Percentiles rank a stretch among this genome's conserved stretches.
phyloP scores from a whole-genome alignment of 495 filamentous ascomycete genomes.

The Aspergillus nanangensis region DNA sequence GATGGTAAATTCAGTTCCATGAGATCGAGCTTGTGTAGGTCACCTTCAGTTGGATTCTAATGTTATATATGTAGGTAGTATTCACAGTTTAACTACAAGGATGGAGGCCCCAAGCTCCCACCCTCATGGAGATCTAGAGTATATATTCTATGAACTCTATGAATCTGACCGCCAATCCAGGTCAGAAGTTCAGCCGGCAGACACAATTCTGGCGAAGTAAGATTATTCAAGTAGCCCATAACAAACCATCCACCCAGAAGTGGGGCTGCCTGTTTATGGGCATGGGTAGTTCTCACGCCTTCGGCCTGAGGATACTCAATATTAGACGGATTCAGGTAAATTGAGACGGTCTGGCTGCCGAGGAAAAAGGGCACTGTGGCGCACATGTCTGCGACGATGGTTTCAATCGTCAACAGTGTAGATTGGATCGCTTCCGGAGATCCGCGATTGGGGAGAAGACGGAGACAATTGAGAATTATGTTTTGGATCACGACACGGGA shows the following conservation, averaged over 20 bases:
- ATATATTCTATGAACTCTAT: too few relatives aligned
- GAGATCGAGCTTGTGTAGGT: too few relatives aligned
- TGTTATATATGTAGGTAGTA: too few relatives aligned
- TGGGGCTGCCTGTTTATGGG: constrained; percentile 26
- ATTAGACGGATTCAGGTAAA: constrained; percentile 22
- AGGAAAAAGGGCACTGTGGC: constrained; percentile 38
- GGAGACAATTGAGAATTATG: constrained; percentile 38
- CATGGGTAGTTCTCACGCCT: constrained; percentile 19
- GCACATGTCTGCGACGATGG: constrained; percentile 36
- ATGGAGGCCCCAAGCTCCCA: too few relatives aligned
- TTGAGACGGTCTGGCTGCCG: constrained; percentile 30
- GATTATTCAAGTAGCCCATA: constrained; percentile 18
- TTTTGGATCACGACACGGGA: constrained; percentile 52
- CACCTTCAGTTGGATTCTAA: too few relatives aligned
- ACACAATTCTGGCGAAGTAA: constrained; percentile 14
- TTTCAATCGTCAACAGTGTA: constrained; percentile 18
- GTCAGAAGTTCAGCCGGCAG: constrained; percentile 20
- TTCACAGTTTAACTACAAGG: too few relatives aligned
- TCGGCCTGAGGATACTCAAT: constrained; percentile 35
- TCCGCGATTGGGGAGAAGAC: constrained; percentile 10
- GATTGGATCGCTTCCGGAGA: constrained; percentile 13
- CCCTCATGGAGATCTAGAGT: too few relatives aligned
- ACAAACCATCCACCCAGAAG: constrained; percentile 38
- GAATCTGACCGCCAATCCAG: constrained; percentile 30
- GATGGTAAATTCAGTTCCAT: too few relatives aligned